Conservation (phyloP, 2,329 filamentous ascomycete genomes). For the Intubia oerlemansii region DNA sequence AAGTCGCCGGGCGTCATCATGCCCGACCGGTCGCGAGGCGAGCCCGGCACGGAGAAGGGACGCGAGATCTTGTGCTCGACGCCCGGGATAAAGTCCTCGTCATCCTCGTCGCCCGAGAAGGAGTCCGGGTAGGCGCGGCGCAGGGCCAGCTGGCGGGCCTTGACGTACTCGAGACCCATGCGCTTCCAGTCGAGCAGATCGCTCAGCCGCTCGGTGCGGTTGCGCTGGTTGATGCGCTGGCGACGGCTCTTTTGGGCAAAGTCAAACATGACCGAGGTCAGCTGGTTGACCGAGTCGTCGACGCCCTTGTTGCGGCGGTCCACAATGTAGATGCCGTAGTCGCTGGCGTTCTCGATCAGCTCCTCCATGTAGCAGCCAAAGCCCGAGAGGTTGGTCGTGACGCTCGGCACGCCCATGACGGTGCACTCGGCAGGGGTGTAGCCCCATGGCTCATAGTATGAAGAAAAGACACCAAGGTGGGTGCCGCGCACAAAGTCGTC, state of each 20-base stretch:
- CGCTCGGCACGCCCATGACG: slow-evolving; percentile 95
- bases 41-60: slow-evolving; percentile 84
- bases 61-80: slow-evolving; percentile 90
- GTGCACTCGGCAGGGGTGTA: slow-evolving; percentile 97
- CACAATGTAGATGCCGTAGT: slow-evolving; percentile 98
- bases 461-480: slow-evolving; percentile 85
- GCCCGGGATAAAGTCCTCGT: slow-evolving; percentile 77
- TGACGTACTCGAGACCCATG: slow-evolving; percentile 99
- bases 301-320: slow-evolving; percentile 89
- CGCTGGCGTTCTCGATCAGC: slow-evolving; percentile 88
- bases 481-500: slow-evolving; percentile 97
- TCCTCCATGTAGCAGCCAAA: slow-evolving; percentile 99
- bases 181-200: slow-evolving; percentile 97
- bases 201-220: slow-evolving; percentile 83
- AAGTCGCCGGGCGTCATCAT: slow-evolving; percentile 99
- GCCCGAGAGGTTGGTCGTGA: slow-evolving; percentile 92
- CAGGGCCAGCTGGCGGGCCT: slow-evolving; percentile 81
- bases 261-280: slow-evolving; percentile 81
- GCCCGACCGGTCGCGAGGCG: slow-evolving; percentile 69
- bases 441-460: slow-evolving; percentile 98
- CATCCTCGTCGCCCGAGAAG: slow-evolving; percentile 61
- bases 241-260: slow-evolving; percentile 84
- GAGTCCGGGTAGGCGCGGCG: slow-evolving; percentile 78
- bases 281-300: slow-evolving; percentile 91
- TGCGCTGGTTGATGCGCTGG: slow-evolving; percentile 96